A percentile compares a stretch with the other conserved stretches of the same genome.
Evolutionary conservation across 805 yeast genomes (phyloP).

Genomic region (Zygosaccharomyces rouxii): DNA sequence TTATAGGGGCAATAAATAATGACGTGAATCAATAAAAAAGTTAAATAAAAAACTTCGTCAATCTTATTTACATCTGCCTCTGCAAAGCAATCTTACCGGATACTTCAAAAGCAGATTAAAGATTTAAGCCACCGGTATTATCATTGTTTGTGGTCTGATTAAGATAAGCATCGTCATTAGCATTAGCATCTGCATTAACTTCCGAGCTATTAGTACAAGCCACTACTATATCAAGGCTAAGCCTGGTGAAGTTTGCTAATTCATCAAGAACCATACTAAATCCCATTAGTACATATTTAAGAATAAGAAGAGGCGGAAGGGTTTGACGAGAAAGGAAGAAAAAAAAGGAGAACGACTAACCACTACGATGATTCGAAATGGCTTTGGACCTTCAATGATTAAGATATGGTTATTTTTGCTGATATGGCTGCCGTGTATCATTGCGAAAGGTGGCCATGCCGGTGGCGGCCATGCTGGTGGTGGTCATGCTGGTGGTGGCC

Average conservation of each 20-base stretch:
- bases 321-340: not conserved
- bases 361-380: not conserved
- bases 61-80: not conserved
- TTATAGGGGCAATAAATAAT: not conserved
- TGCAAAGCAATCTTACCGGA: not conserved
- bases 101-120: not conserved
- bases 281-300: no score
- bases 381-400: not conserved
- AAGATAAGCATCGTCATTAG: not conserved
- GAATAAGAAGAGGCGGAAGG: no score
- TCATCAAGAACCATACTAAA: no score
- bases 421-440: constrained; percentile 1
- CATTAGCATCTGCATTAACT: no score
- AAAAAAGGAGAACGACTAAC: not conserved
- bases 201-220: not conserved
- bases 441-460: not conserved
- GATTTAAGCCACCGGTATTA: not conserved
- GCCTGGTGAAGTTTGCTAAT: no score
- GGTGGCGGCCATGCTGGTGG: not conserved
- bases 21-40: not conserved
- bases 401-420: not conserved
- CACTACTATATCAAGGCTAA: no score
- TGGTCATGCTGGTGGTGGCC: not conserved
- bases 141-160: not conserved
- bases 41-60: not conserved